Evolutionary conservation across 2,329 filamentous ascomycete genomes (phyloP).

Genomic region (Nothophaeocryptopus gaeumannii): DNA sequence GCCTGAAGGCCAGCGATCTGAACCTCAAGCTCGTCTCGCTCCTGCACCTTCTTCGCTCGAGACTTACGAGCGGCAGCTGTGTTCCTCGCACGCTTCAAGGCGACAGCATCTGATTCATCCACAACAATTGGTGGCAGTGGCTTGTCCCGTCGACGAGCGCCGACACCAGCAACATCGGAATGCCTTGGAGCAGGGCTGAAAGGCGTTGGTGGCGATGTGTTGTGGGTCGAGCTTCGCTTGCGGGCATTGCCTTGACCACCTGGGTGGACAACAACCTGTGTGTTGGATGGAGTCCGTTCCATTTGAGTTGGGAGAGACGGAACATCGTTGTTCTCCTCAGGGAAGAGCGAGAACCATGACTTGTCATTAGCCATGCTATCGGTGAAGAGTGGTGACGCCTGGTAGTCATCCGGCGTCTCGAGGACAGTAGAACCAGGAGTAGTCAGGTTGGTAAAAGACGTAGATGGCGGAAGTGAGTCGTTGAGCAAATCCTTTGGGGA

Average conservation of each 20-base stretch:
- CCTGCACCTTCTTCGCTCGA: slow-evolving; percentile 77
- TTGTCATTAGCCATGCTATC: slow-evolving; percentile 54
- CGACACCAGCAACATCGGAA: slow-evolving; percentile 67
- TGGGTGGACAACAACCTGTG: slow-evolving; percentile 37
- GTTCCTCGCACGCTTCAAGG: slow-evolving; percentile 90
- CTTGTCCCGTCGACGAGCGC: slow-evolving; percentile 73
- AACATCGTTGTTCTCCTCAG: slow-evolving; percentile 44
- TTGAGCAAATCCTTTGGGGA: slow-evolving; percentile 81
- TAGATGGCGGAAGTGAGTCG: slow-evolving; percentile 75
- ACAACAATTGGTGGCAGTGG: slow-evolving; percentile 75
- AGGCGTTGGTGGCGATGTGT: slow-evolving; percentile 41
- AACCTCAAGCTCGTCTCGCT: slow-evolving; percentile 70
- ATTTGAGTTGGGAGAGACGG: slow-evolving; percentile 34
- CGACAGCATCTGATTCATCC: slow-evolving; percentile 70
- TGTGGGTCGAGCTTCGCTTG: slow-evolving; percentile 35
- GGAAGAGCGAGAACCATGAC: slow-evolving; percentile 74
- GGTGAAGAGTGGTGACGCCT: slow-evolving; percentile 75
- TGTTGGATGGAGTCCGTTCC: slow-evolving; percentile 41
- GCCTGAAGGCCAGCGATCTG: slow-evolving; percentile 57
- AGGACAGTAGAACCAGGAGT: slow-evolving; percentile 73
- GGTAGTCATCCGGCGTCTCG: slow-evolving; percentile 73
- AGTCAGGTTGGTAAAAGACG: slow-evolving; percentile 77
- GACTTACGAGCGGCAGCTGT: slow-evolving; percentile 92
- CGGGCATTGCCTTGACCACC: slow-evolving; percentile 33
- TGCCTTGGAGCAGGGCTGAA: slow-evolving; percentile 52